A percentile compares a stretch with the other conserved stretches of the same genome.
Conservation (phyloP, 164 flowering plant species). For the Platanus orientalis region DNA sequence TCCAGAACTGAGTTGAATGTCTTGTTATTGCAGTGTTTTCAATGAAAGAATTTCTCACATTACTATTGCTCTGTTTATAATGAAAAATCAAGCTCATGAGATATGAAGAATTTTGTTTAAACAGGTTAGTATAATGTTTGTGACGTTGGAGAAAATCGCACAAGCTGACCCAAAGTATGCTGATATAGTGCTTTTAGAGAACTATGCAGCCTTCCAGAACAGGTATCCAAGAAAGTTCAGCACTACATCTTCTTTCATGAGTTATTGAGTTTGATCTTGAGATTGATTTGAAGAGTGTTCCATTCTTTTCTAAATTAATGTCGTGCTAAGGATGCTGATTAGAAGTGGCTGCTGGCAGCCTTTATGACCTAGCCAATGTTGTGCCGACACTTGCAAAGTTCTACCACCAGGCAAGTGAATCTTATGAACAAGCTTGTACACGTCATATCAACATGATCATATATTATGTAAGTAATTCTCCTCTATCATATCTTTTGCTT, state of each 20-base stretch:
- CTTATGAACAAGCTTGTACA: conserved; percentile 96
- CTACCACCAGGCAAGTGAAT: conserved; percentile 97
- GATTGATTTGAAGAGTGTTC: neutral
- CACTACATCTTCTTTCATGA: conserved; percentile 4
- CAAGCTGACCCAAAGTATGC: conserved; percentile 85
- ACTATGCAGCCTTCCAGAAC: conserved; percentile 98
- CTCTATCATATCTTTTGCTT: neutral
- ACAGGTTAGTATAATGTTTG: conserved; percentile 96
- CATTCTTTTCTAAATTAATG: neutral
- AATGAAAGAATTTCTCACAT: too few relatives aligned
- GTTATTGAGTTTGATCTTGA: neutral
- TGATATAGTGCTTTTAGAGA: conserved; percentile 85
- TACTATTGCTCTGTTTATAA: too few relatives aligned
- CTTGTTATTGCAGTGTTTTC: too few relatives aligned
- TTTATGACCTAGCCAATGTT: conserved; percentile 96
- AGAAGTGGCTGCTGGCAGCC: conserved; percentile 48
- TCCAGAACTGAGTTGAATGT: too few relatives aligned
- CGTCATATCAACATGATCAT: conserved; percentile 90
- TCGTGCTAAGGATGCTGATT: conserved; percentile 19
- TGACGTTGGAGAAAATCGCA: conserved; percentile 87
- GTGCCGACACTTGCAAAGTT: conserved; percentile 96
- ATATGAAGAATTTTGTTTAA: neutral
- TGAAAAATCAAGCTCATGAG: neutral
- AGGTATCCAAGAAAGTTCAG: conserved; percentile 42
- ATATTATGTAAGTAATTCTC: conserved; percentile 48